Base-by-base conservation (phyloP, 345 rosid genomes). In the Eucalyptus polybractea region DNA sequence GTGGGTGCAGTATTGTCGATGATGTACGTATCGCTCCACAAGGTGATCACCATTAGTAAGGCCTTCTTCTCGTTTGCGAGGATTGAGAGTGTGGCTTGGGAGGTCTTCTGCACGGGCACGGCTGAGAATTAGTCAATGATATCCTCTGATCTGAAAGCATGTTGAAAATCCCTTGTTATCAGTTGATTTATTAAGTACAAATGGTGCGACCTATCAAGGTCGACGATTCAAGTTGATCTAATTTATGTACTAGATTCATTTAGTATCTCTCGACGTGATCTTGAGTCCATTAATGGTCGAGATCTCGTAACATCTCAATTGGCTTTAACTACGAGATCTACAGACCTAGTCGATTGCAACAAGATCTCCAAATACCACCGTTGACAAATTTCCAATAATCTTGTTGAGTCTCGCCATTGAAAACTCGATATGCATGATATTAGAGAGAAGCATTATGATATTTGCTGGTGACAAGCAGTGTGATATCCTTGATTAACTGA, bases 401-500 rank as follows among this genome's bases (percentile, higher is more conserved):
- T 6, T 29, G 31, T 60, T 60, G 16, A 60, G 31, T 12, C 69
- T 60, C 0, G 8, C 31, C 31, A 60, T 27, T 0, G 31, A 60
- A 60, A 60, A 60, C 16, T 60, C 5, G 1, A 60, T 0, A 60
- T 27, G 31, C 8, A 6, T 60, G 69, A 12, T 29, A 60, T 13
- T 12, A 13, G 67, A 58, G 65, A 58, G 65, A 58, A 53, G 58
- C 58, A 4, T 53, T 53, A 53, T 1, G 58, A 53, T 53, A 53
- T 53, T 53, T 53, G 25, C 58, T 53, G 58, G 0, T 7, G 10
- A 53, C 58, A 53, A 53, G 58, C 5, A 21, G 58, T 8, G 58
- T 21, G 25, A 53, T 21, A 53, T 53, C 25, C 58, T 53, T 0
- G 10, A 53, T 21, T 53, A 19, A 21, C 1, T 53, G 0, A 21